These are phyloP conservation scores for Rhizopogon rudus DNA, from an alignment of 768 basidiomycete species.

Conservation along the genomic window DNA sequence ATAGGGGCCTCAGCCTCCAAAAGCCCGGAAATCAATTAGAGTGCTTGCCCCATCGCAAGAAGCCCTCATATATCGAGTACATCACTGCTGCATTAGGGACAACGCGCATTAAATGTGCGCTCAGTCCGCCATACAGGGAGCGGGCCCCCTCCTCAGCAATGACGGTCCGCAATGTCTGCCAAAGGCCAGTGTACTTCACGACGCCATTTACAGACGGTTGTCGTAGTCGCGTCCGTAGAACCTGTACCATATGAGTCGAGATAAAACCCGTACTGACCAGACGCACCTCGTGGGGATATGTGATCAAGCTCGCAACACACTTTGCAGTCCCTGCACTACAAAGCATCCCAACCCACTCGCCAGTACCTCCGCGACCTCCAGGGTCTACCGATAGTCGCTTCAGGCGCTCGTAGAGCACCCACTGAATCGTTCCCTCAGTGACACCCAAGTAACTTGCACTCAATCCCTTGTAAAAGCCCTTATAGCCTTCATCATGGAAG, in stretches of 20 bases:
- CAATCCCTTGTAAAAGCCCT: constrained; percentile 92
- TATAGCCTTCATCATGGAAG: constrained; percentile 71
- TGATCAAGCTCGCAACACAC: constrained; percentile 88
- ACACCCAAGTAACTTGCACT: constrained; percentile 95
- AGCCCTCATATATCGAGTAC: constrained; percentile 92
- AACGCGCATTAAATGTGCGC: constrained; percentile 93
- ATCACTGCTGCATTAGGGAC: constrained; percentile 97
- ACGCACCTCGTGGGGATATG: constrained; percentile 95
- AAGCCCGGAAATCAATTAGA: neutral
- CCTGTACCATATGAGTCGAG: constrained; percentile 37
- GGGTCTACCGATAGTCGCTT: constrained; percentile 59
- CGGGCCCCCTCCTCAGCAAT: constrained; percentile 86
- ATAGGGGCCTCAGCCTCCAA: neutral
- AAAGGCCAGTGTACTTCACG: constrained; percentile 79
- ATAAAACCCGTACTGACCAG: neutral
- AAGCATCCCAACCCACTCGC: constrained; percentile 78
- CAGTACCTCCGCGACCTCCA: constrained; percentile 50
- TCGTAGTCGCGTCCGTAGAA: constrained; percentile 86
- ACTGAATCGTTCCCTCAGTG: constrained; percentile 94
- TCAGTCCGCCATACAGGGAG: constrained; percentile 86
- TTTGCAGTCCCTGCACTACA: constrained; percentile 92
- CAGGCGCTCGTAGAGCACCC: constrained; percentile 92
- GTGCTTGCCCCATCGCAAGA: constrained; percentile 52
- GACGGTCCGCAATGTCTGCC: constrained; percentile 80
- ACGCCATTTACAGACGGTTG: constrained; percentile 80